These are phyloP conservation scores for Chalaropsis thielavioides DNA, from an alignment of 2,329 filamentous ascomycete species.

Conservation along the genomic window DNA sequence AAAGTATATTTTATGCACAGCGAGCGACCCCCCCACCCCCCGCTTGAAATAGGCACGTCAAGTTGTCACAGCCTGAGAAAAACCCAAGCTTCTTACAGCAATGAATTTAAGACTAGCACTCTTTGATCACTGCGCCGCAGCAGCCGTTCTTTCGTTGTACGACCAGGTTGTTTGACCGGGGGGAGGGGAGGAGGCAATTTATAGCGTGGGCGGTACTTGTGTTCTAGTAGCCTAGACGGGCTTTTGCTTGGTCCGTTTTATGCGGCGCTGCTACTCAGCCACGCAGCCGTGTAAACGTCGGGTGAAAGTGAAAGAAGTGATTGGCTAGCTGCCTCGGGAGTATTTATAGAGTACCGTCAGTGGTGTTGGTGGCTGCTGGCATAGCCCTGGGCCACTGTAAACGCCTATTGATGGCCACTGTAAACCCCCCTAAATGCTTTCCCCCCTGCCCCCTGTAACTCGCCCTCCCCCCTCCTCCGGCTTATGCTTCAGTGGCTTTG, in stretches of 20 bases:
- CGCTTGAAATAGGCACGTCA: background rate
- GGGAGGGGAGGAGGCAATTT: background rate
- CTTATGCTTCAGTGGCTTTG: background rate
- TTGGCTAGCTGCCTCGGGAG: background rate
- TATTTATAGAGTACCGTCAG: background rate
- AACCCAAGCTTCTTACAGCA: constrained; percentile 1
- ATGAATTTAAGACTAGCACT: too few relatives aligned
- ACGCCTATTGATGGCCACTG: background rate
- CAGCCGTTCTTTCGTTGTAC: background rate
- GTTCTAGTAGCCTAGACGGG: background rate
- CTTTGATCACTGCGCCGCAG: constrained; percentile 1
- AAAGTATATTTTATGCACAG: background rate
- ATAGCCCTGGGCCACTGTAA: background rate
- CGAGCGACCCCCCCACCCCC: background rate
- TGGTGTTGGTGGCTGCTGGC: background rate
- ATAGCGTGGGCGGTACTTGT: background rate
- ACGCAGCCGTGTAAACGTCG: background rate
- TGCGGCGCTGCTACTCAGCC: background rate
- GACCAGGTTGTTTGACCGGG: too few relatives aligned
- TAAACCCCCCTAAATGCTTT: background rate
- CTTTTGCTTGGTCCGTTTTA: background rate
- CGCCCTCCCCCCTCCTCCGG: too few relatives aligned
- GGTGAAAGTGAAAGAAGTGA: background rate
- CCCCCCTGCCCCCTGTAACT: too few relatives aligned
- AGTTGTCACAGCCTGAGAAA: background rate